Base-by-base conservation (phyloP, 2,329 filamentous ascomycete species). In the Scorias spongiosa region DNA sequence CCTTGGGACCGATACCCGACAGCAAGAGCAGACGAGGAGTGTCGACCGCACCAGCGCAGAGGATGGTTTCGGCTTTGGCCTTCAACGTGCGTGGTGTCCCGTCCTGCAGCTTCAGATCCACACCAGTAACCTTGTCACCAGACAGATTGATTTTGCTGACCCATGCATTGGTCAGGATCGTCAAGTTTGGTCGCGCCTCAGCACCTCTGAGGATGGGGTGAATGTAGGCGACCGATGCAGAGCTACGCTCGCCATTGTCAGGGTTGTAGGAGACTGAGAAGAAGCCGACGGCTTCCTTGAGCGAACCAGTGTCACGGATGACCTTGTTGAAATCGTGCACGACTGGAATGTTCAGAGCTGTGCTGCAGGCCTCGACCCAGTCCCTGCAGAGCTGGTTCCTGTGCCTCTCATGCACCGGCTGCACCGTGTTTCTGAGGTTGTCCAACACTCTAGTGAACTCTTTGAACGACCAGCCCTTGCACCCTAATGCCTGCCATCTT, bases 201-300 rank as follows among this genome's bases (percentile, higher is more conserved):
- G 87, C 80, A 36, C 84, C 85, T 36, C 81, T 77, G 42, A 93
- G 74, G 57, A 93, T 87, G 30, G 87, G 87, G 65, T 94, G 87
- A 57, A 94, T 88, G 66, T 94, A 94, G 14, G 87, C 87, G 17
- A 93, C 86, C 46, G 81, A 87, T 47, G 87, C 86, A 59, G 82
- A 88, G 67, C 82, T 89, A 49, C 87, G 78, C 54, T 77, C 76
- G 57, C 86, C 84, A 56, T 86, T 80, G 57, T 93, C 86, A 2
- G 87, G 87, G 67, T 93, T 93, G 68, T 93, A 93, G 32, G 84
- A 80, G 52, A 93, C 79, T 51, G 81, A 87, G 71, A 93, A 89
- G 72, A 93, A 94, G 44, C 87, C 87, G 26, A 91, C 83, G 41
- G 82, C 82, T 55, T 82, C 71, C 51, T 77, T 79, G 51, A 93